phyloP scores from a whole-genome alignment of 345 rosid genomes.

The Euphorbia lathyris region DNA sequence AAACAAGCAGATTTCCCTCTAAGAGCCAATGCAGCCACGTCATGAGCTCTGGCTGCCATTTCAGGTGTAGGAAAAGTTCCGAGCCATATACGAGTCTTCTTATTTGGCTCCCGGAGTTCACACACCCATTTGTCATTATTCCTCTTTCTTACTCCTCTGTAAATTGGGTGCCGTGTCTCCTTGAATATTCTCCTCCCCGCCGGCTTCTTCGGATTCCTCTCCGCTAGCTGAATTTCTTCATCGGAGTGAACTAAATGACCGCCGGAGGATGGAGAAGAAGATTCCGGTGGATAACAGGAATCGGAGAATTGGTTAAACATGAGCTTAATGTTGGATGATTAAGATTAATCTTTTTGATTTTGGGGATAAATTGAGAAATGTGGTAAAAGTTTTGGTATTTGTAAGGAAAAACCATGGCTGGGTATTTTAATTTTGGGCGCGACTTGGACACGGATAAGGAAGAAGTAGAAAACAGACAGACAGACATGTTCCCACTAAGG shows the following conservation, averaged over 20 bases:
- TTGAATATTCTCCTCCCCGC: slow-evolving; percentile 49
- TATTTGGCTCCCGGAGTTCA: slow-evolving; percentile 57
- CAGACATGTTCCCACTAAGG: too few relatives aligned
- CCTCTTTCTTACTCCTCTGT: slow-evolving; percentile 54
- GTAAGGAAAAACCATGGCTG: too few relatives aligned
- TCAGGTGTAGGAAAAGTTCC: slow-evolving; percentile 73
- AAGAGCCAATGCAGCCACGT: slow-evolving; percentile 64
- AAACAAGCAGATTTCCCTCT: slow-evolving; percentile 67
- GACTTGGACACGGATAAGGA: too few relatives aligned
- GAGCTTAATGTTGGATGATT: neutral
- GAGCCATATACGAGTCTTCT: slow-evolving; percentile 64
- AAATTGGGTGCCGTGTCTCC: slow-evolving; percentile 76
- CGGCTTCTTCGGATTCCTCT: slow-evolving; percentile 23
- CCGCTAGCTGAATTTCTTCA: slow-evolving; percentile 13
- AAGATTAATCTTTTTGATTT: neutral
- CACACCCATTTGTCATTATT: slow-evolving; percentile 72
- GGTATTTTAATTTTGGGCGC: too few relatives aligned
- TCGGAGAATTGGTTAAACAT: slow-evolving; percentile 1
- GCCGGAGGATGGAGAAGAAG: neutral
- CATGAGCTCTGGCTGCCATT: slow-evolving; percentile 83
- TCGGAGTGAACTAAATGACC: slow-evolving; percentile 12
- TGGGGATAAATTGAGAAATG: too few relatives aligned
- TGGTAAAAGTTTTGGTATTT: too few relatives aligned
- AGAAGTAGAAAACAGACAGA: too few relatives aligned
- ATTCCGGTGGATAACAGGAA: neutral